Evolutionary conservation across 495 filamentous ascomycete genomes (phyloP), one percentile per base, ranked within the genome.

Genomic region (Aspergillus affinis): DNA sequence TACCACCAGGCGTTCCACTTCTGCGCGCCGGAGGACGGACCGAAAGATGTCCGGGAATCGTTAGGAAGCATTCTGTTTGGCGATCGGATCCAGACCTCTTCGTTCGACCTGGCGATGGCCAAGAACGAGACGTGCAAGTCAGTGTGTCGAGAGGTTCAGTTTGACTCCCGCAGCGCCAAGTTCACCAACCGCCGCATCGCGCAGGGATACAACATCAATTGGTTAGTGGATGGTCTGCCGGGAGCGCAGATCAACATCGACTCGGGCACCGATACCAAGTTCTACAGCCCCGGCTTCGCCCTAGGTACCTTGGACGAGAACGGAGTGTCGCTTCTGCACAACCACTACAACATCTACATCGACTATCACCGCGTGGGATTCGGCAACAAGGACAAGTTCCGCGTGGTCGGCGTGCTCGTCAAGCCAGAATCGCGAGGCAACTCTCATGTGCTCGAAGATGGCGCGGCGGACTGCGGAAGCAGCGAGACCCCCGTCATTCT

Each of bases 31-130:
- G 78, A 88, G 61, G 86, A 80, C 50, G 91, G 90, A 18, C 84
- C 90, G 2, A 74, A 89, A 66, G 79, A 87, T 74, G 84, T 93
- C 2, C 85, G 88, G 36, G 93, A 97, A 77, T 97, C 92, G 36
- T 73, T 98, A 57, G 94, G 94, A 6, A 97, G 93, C 75, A 98
- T 98, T 65, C 69, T 98, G 21, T 98, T 98, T 61, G 94, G 94
- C 8, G 94, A 98, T 75, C 88, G 94, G 49, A 98, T 98, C 71
- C 88, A 88, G 71, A 92, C 90, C 1, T 97, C 93, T 9, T 89
- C 93, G 0, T 93, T 94, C 67, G 87, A 97, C 60, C 78, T 98
- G 20, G 81, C 85, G 54, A 97, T 96, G 92, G 81, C 65, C 50
- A 74, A 82, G 53, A 93, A 98, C 74, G 90, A 96, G 70, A 87